These are phyloP conservation scores for Aspergillus sojae DNA, from an alignment of 2,329 filamentous ascomycete genomes.

Conservation along the genomic window DNA sequence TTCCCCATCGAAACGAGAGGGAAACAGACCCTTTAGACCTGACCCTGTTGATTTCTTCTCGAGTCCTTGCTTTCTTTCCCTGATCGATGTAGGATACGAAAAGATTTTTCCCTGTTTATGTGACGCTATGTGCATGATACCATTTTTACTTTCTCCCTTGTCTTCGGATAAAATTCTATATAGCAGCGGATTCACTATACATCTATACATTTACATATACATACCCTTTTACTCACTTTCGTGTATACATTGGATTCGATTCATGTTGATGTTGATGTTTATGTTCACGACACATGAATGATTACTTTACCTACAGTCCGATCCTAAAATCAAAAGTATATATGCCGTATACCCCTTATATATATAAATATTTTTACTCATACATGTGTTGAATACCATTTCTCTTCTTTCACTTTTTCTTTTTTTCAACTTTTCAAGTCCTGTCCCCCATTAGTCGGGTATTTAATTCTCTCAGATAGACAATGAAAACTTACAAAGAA, in stretches of 20 bases:
- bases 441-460: too few relatives aligned
- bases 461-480: not conserved
- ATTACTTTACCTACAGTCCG: too few relatives aligned
- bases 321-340: too few relatives aligned
- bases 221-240: not conserved
- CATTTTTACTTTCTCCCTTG: not conserved
- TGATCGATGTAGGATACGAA: not conserved
- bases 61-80: not conserved
- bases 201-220: too few relatives aligned
- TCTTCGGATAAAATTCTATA: too few relatives aligned
- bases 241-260: not conserved
- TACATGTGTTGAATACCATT: not conserved
- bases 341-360: too few relatives aligned
- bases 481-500: not conserved
- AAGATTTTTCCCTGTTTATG: too few relatives aligned
- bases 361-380: too few relatives aligned
- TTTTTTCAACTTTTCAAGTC: too few relatives aligned
- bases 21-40: conserved; percentile 40
- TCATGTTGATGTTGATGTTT: not conserved
- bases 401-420: not conserved
- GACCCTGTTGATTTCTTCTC: not conserved
- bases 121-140: not conserved
- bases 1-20: conserved; percentile 53
- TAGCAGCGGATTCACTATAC: too few relatives aligned
- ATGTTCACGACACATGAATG: not conserved